Evolutionary conservation across 352 stramenopile genomes (phyloP).

Genomic region (Globisporangium echinulatum): DNA sequence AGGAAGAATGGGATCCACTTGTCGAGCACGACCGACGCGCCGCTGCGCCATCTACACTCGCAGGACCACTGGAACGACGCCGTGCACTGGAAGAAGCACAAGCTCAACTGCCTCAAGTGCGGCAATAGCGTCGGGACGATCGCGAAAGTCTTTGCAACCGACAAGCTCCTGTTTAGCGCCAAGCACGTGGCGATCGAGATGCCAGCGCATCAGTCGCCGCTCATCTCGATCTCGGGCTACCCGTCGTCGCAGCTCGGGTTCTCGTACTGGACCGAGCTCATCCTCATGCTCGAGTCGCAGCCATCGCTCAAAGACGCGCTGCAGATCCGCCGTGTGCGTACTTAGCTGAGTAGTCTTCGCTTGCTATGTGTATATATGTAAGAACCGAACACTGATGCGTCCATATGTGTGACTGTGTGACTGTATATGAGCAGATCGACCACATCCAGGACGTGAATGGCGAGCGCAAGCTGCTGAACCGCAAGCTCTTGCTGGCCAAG

Average conservation of each 20-base stretch:
- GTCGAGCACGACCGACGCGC: conserved; percentile 54
- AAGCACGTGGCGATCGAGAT: conserved; percentile 63
- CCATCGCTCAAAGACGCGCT: conserved; percentile 58
- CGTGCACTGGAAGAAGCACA: conserved; percentile 52
- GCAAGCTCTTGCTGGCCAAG: conserved; percentile 52
- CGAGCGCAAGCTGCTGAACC: conserved; percentile 50
- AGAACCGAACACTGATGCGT: background rate
- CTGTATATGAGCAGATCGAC: conserved; percentile 31
- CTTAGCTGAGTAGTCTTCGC: background rate
- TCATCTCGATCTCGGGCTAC: conserved; percentile 70
- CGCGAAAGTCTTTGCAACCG: conserved; percentile 49
- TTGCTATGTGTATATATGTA: background rate
- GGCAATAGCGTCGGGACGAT: conserved; percentile 54
- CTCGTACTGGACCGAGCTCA: conserved; percentile 72
- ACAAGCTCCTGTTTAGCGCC: conserved; percentile 71
- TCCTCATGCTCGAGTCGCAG: conserved; percentile 71
- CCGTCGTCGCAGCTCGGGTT: conserved; percentile 67
- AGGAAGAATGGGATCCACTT: conserved; percentile 70
- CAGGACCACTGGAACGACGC: conserved; percentile 30
- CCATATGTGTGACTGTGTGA: background rate
- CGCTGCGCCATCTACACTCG: conserved; percentile 47
- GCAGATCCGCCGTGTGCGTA: conserved; percentile 41
- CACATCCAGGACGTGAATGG: conserved; percentile 48
- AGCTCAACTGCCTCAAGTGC: conserved; percentile 63
- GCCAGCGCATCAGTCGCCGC: conserved; percentile 57